These are phyloP conservation scores for Eurotiales sp. DNA, from an alignment of 2,329 filamentous ascomycete genomes.

Conservation along the genomic window DNA sequence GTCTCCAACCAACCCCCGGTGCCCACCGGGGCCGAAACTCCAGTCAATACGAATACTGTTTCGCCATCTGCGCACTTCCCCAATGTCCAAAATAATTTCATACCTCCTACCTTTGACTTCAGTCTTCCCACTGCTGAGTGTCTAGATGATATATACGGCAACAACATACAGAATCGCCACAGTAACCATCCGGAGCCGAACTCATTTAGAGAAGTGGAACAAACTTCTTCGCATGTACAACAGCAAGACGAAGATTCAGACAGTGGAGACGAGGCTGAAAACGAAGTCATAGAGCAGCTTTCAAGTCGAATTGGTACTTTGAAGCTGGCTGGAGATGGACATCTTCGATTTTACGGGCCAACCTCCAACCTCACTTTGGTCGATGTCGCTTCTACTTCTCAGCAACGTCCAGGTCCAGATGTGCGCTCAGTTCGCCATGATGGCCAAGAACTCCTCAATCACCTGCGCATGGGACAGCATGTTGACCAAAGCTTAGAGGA, in stretches of 20 bases:
- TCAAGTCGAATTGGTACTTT: constrained; percentile 43
- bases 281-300: constrained; percentile 42
- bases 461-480: constrained; percentile 39
- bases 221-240: background rate
- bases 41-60: background rate
- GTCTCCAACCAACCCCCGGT: background rate
- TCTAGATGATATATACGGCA: constrained; percentile 31
- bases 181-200: background rate
- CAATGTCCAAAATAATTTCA: background rate
- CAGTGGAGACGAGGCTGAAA: constrained; percentile 35
- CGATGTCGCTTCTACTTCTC: constrained; percentile 32
- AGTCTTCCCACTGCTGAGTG: constrained; percentile 36
- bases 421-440: constrained; percentile 36
- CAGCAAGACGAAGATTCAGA: constrained; percentile 23
- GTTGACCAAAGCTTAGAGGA: constrained; percentile 41
- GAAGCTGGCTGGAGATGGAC: constrained; percentile 42
- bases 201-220: background rate
- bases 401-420: constrained; percentile 33
- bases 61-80: constrained; percentile 1
- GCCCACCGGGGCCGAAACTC: background rate
- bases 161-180: constrained; percentile 22
- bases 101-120: constrained; percentile 19
- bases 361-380: constrained; percentile 44
- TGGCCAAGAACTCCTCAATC: constrained; percentile 39
- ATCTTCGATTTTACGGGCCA: constrained; percentile 44